Conservation (phyloP, 1,284 basidiomycete species). For the Veloboletus limbatus region DNA sequence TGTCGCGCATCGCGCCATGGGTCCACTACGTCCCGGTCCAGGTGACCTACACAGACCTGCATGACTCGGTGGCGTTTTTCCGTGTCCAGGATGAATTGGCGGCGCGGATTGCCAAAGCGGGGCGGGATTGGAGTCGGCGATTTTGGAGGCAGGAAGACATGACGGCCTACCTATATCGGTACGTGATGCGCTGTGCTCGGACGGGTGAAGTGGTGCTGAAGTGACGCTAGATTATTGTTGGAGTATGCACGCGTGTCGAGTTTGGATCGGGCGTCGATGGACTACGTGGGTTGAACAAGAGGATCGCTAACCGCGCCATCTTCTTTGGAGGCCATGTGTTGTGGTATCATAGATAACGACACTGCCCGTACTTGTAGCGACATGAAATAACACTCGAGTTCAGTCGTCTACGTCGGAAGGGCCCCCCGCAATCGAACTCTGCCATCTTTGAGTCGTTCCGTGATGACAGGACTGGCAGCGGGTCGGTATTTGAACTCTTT, state of each 20-base stretch:
- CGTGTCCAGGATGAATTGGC: conserved; percentile 55
- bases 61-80: conserved; percentile 59
- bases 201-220: neutral
- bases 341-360: no score
- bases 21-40: conserved; percentile 63
- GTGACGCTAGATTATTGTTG: conserved; percentile 35
- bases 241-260: conserved; percentile 29
- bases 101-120: conserved; percentile 52
- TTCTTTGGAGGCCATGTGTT: no score
- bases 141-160: conserved; percentile 68
- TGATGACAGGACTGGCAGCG: conserved; percentile 54
- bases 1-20: conserved; percentile 50
- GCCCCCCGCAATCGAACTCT: conserved; percentile 44
- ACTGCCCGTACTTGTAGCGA: no score
- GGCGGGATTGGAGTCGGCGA: conserved; percentile 55
- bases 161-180: conserved; percentile 63
- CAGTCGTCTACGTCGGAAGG: conserved; percentile 26
- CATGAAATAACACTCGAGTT: no score
- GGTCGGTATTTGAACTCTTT: conserved; percentile 51
- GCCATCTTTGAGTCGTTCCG: conserved; percentile 48
- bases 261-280: conserved; percentile 24
- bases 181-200: neutral
- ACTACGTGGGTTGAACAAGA: conserved; percentile 17
- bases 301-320: no score
- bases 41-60: conserved; percentile 51